These are phyloP conservation scores for Ascochyta koolunga DNA, from an alignment of 2,329 filamentous ascomycete species.

Conservation along the genomic window DNA sequence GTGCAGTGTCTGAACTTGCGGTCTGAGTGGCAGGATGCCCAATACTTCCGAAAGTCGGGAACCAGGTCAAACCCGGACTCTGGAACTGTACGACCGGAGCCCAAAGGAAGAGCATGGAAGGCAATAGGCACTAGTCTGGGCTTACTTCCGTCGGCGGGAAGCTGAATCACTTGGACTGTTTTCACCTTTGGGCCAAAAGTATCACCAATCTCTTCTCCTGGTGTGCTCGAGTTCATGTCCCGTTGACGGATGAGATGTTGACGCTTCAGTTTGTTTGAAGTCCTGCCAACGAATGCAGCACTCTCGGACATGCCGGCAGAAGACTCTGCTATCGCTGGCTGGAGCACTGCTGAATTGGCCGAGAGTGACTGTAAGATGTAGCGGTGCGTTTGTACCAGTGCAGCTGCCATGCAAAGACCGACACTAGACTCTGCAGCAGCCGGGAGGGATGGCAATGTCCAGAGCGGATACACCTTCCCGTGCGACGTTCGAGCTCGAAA, in stretches of 20 bases:
- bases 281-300: too few species aligned
- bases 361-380: too few species aligned
- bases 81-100: not conserved
- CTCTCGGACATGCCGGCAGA: too few species aligned
- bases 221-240: not conserved
- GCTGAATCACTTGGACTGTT: not conserved
- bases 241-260: not conserved
- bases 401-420: too few species aligned
- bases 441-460: too few species aligned
- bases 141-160: not conserved
- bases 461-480: too few species aligned
- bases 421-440: too few species aligned
- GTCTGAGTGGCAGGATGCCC: not conserved
- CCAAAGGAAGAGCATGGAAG: not conserved
- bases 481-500: too few species aligned
- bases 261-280: not conserved
- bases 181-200: not conserved
- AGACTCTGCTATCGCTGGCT: too few species aligned
- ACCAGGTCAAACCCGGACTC: not conserved
- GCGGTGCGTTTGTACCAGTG: too few species aligned
- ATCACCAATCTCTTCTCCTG: not conserved
- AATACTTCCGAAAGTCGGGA: not conserved
- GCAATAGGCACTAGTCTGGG: not conserved
- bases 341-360: too few species aligned
- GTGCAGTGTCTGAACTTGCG: not conserved